phyloP scores from a whole-genome alignment of 169 alveolate species.

The Plasmodium adleri region DNA sequence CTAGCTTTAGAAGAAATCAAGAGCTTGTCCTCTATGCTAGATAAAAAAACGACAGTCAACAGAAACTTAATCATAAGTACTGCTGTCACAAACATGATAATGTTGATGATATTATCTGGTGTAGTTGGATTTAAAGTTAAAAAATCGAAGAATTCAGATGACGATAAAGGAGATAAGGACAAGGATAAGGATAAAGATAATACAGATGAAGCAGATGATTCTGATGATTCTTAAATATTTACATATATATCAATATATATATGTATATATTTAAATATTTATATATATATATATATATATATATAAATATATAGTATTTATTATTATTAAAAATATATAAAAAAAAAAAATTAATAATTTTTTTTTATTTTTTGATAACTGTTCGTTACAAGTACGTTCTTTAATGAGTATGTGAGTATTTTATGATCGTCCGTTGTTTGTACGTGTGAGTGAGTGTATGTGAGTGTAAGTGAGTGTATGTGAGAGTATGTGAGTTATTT shows the following conservation, averaged over 20 bases:
- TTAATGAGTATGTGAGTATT: too few species aligned
- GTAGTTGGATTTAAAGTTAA: slow-evolving; percentile 26
- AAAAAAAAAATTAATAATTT: too few species aligned
- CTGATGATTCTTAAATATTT: background rate
- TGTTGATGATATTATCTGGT: slow-evolving; percentile 25
- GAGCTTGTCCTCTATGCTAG: background rate
- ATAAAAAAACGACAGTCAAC: slow-evolving; percentile 24
- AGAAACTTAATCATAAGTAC: slow-evolving; percentile 25
- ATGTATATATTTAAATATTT: background rate
- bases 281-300: background rate
- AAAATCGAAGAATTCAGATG: background rate
- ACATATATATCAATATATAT: background rate
- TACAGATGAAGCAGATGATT: background rate
- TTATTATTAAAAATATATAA: background rate
- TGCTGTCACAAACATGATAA: slow-evolving; percentile 16
- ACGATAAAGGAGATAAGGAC: background rate
- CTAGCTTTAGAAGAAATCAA: slow-evolving; percentile 33
- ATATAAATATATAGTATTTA: background rate
- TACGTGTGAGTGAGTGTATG: too few species aligned
- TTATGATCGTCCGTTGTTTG: too few species aligned
- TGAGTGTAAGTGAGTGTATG: too few species aligned
- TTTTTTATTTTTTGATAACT: too few species aligned
- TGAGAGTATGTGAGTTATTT: too few species aligned
- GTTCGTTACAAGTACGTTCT: too few species aligned
- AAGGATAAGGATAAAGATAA: background rate